These are phyloP conservation scores for Coelastrella sp. DNA, from an alignment of 139 green algal species.

Conservation along the genomic window DNA sequence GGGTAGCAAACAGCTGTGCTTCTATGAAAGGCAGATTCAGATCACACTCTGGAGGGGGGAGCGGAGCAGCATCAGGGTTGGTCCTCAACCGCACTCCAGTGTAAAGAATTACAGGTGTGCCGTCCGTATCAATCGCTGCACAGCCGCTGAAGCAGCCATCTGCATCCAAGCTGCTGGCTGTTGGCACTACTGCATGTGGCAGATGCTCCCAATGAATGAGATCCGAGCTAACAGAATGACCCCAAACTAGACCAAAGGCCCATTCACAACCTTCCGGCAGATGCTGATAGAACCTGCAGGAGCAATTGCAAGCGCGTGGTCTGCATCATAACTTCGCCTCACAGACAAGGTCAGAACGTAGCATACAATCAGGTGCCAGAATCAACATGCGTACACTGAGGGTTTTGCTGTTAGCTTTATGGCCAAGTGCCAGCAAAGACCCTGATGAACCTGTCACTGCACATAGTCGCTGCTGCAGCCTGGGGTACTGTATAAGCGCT, in stretches of 20 bases:
- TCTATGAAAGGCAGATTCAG: slow-evolving; percentile 86
- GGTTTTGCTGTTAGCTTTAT: no score
- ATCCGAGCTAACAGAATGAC: slow-evolving; percentile 78
- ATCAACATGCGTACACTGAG: no score
- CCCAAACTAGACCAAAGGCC: slow-evolving; percentile 89
- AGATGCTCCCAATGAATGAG: slow-evolving; percentile 83
- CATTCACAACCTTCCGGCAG: slow-evolving; percentile 76
- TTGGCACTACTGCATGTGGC: slow-evolving; percentile 76
- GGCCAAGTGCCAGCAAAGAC: no score
- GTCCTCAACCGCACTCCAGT: slow-evolving; percentile 82
- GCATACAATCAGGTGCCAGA: no score
- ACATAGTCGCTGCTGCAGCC: no score
- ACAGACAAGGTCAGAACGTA: no score
- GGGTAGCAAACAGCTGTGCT: slow-evolving; percentile 75
- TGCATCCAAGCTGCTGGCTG: slow-evolving; percentile 69
- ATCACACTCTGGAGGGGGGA: slow-evolving; percentile 65
- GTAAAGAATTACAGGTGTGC: slow-evolving; percentile 63
- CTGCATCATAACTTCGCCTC: no score
- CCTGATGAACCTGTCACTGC: no score
- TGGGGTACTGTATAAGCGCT: no score
- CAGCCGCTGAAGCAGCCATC: slow-evolving; percentile 88
- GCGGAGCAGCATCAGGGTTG: slow-evolving; percentile 59
- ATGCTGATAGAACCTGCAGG: slow-evolving; percentile 87
- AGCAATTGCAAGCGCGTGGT: no score
- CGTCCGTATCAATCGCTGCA: slow-evolving; percentile 61